Conservation (phyloP, 2,329 filamentous ascomycete species). For the Aspergillus tanneri region DNA sequence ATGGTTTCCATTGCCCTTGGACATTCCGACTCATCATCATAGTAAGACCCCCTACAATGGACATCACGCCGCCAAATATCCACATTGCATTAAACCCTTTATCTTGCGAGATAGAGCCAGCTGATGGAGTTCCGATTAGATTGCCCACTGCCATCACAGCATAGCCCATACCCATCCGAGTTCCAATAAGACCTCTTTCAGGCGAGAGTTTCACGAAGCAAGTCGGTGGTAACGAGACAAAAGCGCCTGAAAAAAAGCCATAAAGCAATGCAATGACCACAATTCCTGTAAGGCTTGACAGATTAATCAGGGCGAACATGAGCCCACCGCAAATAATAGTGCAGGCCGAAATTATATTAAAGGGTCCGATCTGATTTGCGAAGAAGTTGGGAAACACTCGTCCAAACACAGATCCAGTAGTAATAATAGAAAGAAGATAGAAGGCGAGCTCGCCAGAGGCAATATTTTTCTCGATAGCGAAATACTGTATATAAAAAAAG, state of each 20-base stretch:
- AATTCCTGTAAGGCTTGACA: neutral
- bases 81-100: slow-evolving; percentile 2
- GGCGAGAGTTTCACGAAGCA: slow-evolving; percentile 5
- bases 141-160: slow-evolving; percentile 4
- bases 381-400: slow-evolving; percentile 1
- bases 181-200: neutral
- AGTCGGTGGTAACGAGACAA: slow-evolving; percentile 1
- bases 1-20: neutral
- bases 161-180: slow-evolving; percentile 6
- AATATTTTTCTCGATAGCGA: neutral
- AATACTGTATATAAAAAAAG: slow-evolving; percentile 2
- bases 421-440: slow-evolving; percentile 3
- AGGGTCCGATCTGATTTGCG: neutral
- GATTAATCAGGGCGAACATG: neutral
- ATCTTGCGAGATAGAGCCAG: slow-evolving; percentile 1
- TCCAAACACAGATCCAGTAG: neutral
- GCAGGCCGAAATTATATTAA: neutral
- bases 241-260: neutral
- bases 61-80: slow-evolving; percentile 3
- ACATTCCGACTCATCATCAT: slow-evolving; percentile 5
- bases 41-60: neutral
- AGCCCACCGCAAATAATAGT: neutral
- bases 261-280: neutral
- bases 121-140: neutral
- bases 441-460: neutral